Base-by-base conservation (phyloP, 805 yeast genomes). In the Teunomyces aglyptinius region DNA sequence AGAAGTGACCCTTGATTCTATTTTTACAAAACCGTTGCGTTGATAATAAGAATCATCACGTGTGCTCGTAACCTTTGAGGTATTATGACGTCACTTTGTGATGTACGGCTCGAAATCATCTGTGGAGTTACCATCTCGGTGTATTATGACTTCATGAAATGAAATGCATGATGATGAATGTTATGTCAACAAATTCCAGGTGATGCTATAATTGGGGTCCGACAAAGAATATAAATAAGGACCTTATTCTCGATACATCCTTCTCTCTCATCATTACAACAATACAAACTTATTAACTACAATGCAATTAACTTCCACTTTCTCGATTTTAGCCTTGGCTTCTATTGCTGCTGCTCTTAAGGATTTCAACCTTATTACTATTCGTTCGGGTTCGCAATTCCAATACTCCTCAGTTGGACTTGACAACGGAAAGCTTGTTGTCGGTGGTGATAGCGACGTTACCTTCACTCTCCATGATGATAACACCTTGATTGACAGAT, bases 361-460 rank as follows among this genome's bases (percentile, higher is more conserved):
- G 43, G 44, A 54, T 18, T 53, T 63, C 45, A 38, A 48, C 15
- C 50, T 58, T 15, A 43, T 60, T 26, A 47, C 57, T 27, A 59
- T 63, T 32, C 55, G 57, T 36, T 63, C 67, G 3, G 68, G 65
- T 7, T 53, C 65, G 11, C 44, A 38, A 8, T 59, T 53, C 55
- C 68, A 64, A 33, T 61, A 57, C 50, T 29, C 42, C 40, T 29
- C 48, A 22, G 38, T 48, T 32, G 33, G 39, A 19, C 20, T 49
- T 7, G 41, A 42, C 13, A 49, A 48, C 22, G 45, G 45, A 6
- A 41, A 36, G 16, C 26, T 50, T 12, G 43, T 47, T 18, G 41
- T 45, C 46, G 57, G 53, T n/a, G 53, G 47, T 11, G 49, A 52
- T 18, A 32, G 35, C 11, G 45, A 40, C 12, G 44, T 48, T 45